Percentiles rank a stretch among this genome's conserved stretches.
These are phyloP conservation scores for Volvox carteri DNA, from an alignment of 163 green algal species.

Conservation along the genomic window DNA sequence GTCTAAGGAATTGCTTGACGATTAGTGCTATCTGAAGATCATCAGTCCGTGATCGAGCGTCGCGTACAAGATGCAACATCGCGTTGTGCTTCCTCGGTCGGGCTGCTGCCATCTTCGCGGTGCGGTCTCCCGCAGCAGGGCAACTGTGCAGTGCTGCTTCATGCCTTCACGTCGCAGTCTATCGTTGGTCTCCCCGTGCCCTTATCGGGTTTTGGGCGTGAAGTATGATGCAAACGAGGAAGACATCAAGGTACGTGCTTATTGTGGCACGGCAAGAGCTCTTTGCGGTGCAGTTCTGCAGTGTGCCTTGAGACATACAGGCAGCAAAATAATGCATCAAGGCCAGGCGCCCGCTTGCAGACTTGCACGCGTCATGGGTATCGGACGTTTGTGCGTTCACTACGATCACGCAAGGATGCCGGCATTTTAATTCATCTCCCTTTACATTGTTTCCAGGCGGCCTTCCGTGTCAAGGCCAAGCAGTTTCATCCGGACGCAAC, in stretches of 20 bases:
- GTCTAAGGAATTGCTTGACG: too few relatives aligned
- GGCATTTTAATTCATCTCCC: too few relatives aligned
- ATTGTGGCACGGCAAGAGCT: too few relatives aligned
- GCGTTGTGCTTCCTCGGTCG: not conserved
- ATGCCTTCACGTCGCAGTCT: slow-evolving; percentile 19
- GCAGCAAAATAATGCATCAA: too few relatives aligned
- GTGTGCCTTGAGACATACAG: too few relatives aligned
- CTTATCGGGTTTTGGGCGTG: slow-evolving; percentile 15
- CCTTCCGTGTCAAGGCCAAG: slow-evolving; percentile 17
- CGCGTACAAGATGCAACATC: not conserved
- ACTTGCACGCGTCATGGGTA: too few relatives aligned
- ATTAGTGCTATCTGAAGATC: too few relatives aligned
- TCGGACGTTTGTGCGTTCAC: too few relatives aligned
- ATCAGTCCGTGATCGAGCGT: not conserved
- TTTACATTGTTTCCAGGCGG: slow-evolving; percentile 35
- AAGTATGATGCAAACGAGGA: not conserved
- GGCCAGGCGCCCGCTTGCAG: too few relatives aligned
- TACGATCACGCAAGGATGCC: too few relatives aligned
- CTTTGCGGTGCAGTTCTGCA: too few relatives aligned
- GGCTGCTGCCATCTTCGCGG: not conserved
- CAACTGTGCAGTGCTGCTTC: slow-evolving; percentile 21
- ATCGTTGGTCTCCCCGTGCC: not conserved
- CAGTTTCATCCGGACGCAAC: slow-evolving; percentile 23
- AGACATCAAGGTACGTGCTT: slow-evolving; percentile 30
- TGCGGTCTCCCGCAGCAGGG: not conserved